These are phyloP conservation scores for Rhamnella rubrinervis DNA, from an alignment of 331 rosid genomes.

Conservation along the genomic window DNA sequence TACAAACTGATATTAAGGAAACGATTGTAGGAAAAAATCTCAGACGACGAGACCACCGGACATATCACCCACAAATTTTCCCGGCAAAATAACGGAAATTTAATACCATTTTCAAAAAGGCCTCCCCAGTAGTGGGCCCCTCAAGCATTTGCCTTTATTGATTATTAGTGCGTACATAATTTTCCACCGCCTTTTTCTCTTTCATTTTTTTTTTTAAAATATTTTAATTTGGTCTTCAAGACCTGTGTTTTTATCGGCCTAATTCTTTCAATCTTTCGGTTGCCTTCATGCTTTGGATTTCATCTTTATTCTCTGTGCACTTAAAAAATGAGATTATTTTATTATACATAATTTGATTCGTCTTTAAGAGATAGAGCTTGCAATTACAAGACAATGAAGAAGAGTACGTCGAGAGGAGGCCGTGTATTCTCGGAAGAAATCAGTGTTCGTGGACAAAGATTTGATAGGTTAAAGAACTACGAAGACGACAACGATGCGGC, in stretches of 20 bases:
- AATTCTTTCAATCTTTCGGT: background rate
- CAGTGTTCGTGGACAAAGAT: slow-evolving; percentile 26
- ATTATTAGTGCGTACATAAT: background rate
- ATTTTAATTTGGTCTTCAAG: background rate
- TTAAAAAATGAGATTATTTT: background rate
- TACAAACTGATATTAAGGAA: too few species aligned
- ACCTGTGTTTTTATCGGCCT: background rate
- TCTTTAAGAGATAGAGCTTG: too few species aligned
- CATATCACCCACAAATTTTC: background rate
- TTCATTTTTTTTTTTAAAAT: background rate
- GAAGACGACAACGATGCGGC: slow-evolving; percentile 14
- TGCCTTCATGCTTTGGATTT: slow-evolving; percentile 8
- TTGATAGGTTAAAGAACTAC: slow-evolving; percentile 30
- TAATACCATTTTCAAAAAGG: background rate
- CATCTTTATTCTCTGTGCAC: slow-evolving; percentile 15
- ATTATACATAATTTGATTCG: too few species aligned
- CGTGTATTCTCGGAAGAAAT: slow-evolving; percentile 34
- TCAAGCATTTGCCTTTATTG: background rate
- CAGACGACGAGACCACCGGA: background rate
- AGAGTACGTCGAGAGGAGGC: slow-evolving; percentile 43
- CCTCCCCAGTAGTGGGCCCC: slow-evolving; percentile 1
- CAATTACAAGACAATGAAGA: slow-evolving; percentile 27
- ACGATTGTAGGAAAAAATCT: too few species aligned
- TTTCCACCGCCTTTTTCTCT: background rate
- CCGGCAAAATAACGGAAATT: background rate